Percentiles rank a stretch among this genome's conserved stretches.
Evolutionary conservation across 768 basidiomycete species (phyloP).

Genomic region (Pleurotus pulmonarius): DNA sequence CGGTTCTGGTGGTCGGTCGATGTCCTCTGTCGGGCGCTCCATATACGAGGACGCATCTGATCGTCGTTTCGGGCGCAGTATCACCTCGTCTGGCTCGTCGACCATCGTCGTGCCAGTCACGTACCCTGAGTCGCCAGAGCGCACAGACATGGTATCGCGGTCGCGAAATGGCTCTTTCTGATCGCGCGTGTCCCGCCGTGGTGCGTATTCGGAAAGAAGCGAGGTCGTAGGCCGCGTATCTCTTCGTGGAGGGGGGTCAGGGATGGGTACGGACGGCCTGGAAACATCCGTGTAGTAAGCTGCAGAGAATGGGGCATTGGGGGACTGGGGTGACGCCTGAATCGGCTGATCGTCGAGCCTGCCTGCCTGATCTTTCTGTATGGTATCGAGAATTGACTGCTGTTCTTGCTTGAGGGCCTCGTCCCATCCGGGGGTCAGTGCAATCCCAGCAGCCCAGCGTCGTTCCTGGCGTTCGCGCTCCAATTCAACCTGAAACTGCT

Average conservation of each 20-base stretch:
- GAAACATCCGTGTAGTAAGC: not conserved
- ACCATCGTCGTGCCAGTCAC: conserved; percentile 7
- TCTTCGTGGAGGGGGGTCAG: not conserved
- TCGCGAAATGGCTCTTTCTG: conserved; percentile 8
- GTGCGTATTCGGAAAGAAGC: not conserved
- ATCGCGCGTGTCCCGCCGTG: not conserved
- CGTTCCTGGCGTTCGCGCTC: conserved; percentile 47
- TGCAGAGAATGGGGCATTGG: not conserved
- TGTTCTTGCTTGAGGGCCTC: conserved; percentile 30
- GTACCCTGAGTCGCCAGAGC: not conserved
- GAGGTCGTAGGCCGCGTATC: not conserved
- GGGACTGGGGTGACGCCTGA: conserved; percentile 4
- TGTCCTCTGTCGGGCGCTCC: not conserved
- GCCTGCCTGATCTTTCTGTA: conserved; percentile 27
- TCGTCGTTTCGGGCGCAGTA: conserved; percentile 13
- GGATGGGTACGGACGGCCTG: not conserved
- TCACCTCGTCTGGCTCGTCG: conserved; percentile 25
- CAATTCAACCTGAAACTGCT: conserved; percentile 40
- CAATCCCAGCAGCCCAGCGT: conserved; percentile 41
- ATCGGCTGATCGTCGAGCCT: conserved; percentile 19
- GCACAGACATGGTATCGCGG: conserved; percentile 6
- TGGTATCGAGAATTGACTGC: conserved; percentile 43
- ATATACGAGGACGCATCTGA: conserved; percentile 2
- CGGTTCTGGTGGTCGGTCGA: conserved; percentile 12
- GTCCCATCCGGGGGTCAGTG: conserved; percentile 23